Evolutionary conservation across 257 asterid species (phyloP).

Genomic region (Echites panduratus): DNA sequence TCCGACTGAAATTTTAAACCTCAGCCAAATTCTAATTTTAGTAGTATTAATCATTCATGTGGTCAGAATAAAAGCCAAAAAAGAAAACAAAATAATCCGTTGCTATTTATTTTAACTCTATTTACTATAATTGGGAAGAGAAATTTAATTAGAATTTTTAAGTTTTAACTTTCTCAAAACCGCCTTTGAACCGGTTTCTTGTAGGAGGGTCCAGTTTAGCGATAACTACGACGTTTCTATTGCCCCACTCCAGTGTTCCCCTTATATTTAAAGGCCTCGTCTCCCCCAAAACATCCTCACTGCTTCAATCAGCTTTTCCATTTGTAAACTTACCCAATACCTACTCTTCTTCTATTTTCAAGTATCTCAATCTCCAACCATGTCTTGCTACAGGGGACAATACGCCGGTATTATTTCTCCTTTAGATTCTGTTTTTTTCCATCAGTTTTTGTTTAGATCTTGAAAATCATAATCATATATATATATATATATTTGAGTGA

Average conservation of each 20-base stretch:
- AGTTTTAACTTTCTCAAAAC: not conserved
- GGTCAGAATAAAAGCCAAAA: too few relatives aligned
- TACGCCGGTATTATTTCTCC: conserved; percentile 52
- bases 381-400: conserved; percentile 83
- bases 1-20: too few relatives aligned
- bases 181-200: conserved; percentile 22
- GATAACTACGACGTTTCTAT: conserved; percentile 26
- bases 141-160: not conserved
- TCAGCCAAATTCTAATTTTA: too few relatives aligned
- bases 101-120: too few relatives aligned
- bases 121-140: too few relatives aligned
- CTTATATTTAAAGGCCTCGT: conserved; percentile 17
- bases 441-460: not conserved
- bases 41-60: too few relatives aligned
- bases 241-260: not conserved
- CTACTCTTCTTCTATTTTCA: conserved; percentile 5
- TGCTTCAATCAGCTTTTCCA: not conserved
- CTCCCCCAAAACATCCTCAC: not conserved
- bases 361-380: conserved; percentile 11
- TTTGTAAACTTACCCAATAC: not conserved
- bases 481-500: not conserved
- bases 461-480: not conserved
- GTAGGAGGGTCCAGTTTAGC: conserved; percentile 48
- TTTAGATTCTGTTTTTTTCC: not conserved
- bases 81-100: too few relatives aligned